These are phyloP conservation scores for Diaporthe sp. DNA, from an alignment of 2,329 filamentous ascomycete species.

Conservation along the genomic window DNA sequence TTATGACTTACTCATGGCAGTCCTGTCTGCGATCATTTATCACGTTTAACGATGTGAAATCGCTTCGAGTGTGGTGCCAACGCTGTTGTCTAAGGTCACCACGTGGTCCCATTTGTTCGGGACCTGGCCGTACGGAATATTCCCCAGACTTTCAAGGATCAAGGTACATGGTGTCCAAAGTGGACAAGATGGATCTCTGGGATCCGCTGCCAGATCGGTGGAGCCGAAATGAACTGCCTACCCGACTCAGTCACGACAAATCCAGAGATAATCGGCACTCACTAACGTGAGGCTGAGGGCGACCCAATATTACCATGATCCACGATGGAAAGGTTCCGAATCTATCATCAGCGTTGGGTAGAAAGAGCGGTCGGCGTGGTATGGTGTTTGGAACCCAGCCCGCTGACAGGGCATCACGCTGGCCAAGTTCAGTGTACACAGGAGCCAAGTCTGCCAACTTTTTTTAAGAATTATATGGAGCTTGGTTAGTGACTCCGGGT, in stretches of 20 bases:
- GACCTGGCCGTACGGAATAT: background rate
- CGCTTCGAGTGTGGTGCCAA: background rate
- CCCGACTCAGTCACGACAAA: background rate
- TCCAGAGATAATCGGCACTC: background rate
- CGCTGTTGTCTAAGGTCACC: background rate
- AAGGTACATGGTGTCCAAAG: background rate
- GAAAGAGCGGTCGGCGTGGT: background rate
- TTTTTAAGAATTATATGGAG: background rate
- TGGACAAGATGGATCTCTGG: background rate
- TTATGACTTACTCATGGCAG: constrained; percentile 1
- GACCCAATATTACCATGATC: background rate
- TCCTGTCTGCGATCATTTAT: background rate
- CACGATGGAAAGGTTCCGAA: too few species aligned
- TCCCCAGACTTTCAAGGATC: constrained; percentile 9
- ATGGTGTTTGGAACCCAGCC: too few species aligned
- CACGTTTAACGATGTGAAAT: background rate
- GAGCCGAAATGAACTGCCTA: background rate
- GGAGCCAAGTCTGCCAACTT: background rate
- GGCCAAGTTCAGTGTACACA: background rate
- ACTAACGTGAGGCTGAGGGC: background rate
- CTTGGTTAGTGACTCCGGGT: background rate
- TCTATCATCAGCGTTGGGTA: background rate
- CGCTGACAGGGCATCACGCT: background rate
- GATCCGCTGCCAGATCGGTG: constrained; percentile 9
- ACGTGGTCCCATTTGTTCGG: constrained; percentile 3